These are phyloP conservation scores for Leishmania martiniquensis DNA, from an alignment of 208 protist species.

Conservation along the genomic window DNA sequence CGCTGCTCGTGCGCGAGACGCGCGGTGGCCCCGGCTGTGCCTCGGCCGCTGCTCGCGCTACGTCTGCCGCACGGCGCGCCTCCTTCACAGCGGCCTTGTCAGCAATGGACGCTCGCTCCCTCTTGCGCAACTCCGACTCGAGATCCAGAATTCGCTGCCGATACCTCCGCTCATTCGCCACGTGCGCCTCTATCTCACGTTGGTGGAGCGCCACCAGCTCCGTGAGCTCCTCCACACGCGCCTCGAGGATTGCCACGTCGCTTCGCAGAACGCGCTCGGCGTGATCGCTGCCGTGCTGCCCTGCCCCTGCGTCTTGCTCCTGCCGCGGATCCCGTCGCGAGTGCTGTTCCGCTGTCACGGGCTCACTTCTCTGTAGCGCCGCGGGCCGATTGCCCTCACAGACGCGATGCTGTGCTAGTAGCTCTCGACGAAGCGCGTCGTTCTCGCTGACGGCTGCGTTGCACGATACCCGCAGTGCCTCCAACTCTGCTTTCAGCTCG, in stretches of 20 bases:
- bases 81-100: conserved; percentile 22
- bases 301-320: background rate
- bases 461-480: background rate
- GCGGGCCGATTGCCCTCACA: conserved; percentile 1
- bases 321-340: background rate
- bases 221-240: conserved; percentile 36
- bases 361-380: conserved; percentile 1
- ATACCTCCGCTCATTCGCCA: conserved; percentile 52
- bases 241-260: conserved; percentile 30
- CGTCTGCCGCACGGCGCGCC: conserved; percentile 13
- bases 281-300: background rate
- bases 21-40: background rate
- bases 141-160: conserved; percentile 58
- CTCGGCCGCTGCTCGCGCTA: background rate
- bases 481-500: conserved; percentile 15
- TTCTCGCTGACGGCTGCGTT: conserved; percentile 17
- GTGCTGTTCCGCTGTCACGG: background rate
- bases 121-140: conserved; percentile 44
- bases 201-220: conserved; percentile 60
- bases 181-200: conserved; percentile 50
- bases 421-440: conserved; percentile 9
- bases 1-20: conserved; percentile 19
- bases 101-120: conserved; percentile 13
- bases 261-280: conserved; percentile 11
- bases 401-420: background rate